Conservation (phyloP, 495 filamentous ascomycete species). For the Aspergillus conjunctus region DNA sequence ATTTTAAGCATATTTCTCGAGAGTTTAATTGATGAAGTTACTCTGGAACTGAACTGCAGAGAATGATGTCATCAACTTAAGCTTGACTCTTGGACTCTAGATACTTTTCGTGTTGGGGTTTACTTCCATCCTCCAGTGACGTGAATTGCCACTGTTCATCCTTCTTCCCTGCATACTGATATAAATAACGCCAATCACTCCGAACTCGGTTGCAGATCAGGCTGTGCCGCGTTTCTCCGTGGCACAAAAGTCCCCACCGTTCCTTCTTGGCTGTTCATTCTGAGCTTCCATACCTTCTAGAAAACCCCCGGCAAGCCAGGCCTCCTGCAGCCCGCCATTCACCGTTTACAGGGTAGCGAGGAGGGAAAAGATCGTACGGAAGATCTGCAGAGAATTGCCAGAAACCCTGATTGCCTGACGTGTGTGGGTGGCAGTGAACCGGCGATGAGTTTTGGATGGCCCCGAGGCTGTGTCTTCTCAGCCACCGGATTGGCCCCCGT, state of each 20-base stretch:
- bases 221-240: no score
- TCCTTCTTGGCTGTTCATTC: neutral
- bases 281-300: slow-evolving; percentile 15
- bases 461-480: neutral
- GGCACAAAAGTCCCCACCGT: neutral
- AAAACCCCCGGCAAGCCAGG: slow-evolving; percentile 3
- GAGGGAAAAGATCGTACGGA: neutral
- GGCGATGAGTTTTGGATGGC: neutral
- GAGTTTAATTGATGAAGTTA: no score
- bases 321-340: neutral
- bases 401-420: neutral
- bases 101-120: no score
- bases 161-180: no score
- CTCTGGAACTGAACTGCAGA: no score
- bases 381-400: neutral
- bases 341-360: neutral
- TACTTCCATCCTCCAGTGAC: no score
- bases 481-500: neutral
- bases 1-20: no score
- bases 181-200: no score
- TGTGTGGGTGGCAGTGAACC: neutral
- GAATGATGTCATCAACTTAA: no score
- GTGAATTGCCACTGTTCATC: no score
- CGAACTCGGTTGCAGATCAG: no score
- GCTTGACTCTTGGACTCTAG: no score